Percentiles rank a stretch among this genome's conserved stretches.
These are phyloP conservation scores for Chlorella variabilis DNA, from an alignment of 163 green algal genomes.

Conservation along the genomic window DNA sequence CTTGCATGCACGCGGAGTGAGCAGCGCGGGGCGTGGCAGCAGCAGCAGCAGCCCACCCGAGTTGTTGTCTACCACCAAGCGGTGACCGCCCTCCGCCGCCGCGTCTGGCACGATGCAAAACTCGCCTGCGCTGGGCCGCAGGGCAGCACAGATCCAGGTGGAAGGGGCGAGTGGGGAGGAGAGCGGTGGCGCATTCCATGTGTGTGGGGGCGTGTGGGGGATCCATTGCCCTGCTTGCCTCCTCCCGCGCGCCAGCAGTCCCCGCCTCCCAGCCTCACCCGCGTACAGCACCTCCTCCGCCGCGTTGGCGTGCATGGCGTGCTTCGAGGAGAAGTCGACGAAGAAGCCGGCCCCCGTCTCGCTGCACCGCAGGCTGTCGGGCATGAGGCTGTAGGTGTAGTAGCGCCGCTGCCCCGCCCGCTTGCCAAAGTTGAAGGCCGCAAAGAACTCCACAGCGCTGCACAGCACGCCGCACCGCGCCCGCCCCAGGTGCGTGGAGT, in stretches of 20 bases:
- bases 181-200: too few relatives aligned
- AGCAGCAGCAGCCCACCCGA: too few relatives aligned
- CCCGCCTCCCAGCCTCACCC: too few relatives aligned
- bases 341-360: constrained; percentile 46
- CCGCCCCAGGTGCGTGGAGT: constrained; percentile 28
- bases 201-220: too few relatives aligned
- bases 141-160: neutral
- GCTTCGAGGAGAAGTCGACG: constrained; percentile 40
- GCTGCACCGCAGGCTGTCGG: constrained; percentile 40
- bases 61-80: constrained; percentile 56
- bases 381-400: constrained; percentile 51
- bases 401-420: constrained; percentile 39
- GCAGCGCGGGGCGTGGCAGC: too few relatives aligned
- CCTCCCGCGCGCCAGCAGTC: too few relatives aligned
- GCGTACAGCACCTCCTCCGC: constrained; percentile 53
- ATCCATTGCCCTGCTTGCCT: too few relatives aligned
- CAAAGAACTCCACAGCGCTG: constrained; percentile 23
- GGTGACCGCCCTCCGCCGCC: constrained; percentile 19
- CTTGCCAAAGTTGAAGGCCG: constrained; percentile 21
- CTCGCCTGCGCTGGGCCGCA: constrained; percentile 7
- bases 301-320: constrained; percentile 50
- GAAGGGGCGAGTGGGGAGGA: too few relatives aligned
- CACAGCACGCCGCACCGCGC: constrained; percentile 33
- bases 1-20: too few relatives aligned
- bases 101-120: constrained; percentile 46